Evolutionary conservation across 106 monocot genomes (phyloP), one percentile per base, ranked within the genome.

Genomic region (Dendrobium nobile): DNA sequence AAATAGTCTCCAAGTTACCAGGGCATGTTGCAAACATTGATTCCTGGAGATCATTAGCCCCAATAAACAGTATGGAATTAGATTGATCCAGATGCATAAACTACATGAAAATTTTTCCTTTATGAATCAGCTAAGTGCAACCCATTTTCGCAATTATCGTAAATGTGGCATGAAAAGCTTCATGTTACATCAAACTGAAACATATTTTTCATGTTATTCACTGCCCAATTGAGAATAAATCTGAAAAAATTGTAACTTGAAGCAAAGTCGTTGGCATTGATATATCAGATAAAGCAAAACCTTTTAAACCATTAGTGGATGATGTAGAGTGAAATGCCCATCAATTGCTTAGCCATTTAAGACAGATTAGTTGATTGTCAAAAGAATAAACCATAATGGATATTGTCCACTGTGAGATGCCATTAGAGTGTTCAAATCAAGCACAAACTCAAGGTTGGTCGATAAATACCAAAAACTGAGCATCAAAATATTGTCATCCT

Each of bases 1-100:
- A 89, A 18, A 89, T 84, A 33, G 82, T 84, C 77, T 87, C 79
- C 28, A 80, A 16, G 54, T 84, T 78, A 26, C 73, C 55, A 54
- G 79, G 28, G 75, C 70, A 80, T 78, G 85, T 26, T 24, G 73
- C 82, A 22, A 82, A 73, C 37, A 75, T 74, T 33, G 85, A 83
- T 61, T 67, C 85, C 91, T 92, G 80, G 56, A 82, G 64, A 48
- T 58, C 44, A 74, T 70, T 40, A 33, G 20, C 37, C 70, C 61
- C 5, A 33, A 70, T 28, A 70, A 70, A 70, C 37, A 70, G 37
- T 40, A 15, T 65, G 64, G 24, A 37, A 70, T 4, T 4, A 70
- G 70, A 70, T 70, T 70, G 37, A 11, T 70, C 15, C 31, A 37
- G 10, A 67, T 33, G 70, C 37, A 37, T 37, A 37, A 65, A 15